Conservation (phyloP, 305 asterid genomes). For the Fraxinus floribunda region DNA sequence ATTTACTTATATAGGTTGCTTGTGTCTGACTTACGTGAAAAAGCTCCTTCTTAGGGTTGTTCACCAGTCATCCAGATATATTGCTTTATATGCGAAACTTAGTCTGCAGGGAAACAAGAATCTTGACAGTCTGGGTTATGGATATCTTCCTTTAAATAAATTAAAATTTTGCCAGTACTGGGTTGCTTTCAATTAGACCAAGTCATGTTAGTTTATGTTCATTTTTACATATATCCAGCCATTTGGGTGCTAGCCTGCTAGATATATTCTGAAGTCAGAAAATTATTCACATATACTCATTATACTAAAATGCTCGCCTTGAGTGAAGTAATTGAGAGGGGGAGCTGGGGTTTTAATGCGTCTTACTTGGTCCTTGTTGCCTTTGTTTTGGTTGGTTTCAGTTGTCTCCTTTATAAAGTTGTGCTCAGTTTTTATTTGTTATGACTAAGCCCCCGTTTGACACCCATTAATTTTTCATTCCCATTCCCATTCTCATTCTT, state of each 20-base stretch:
- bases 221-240: background rate
- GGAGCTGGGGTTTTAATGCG: background rate
- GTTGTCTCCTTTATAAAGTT: background rate
- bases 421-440: background rate
- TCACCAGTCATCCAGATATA: background rate
- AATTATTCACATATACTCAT: background rate
- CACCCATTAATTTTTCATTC: too few relatives aligned
- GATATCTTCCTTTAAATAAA: background rate
- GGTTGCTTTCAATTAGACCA: background rate
- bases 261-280: background rate
- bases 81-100: background rate
- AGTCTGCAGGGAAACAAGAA: background rate
- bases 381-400: background rate
- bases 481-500: too few relatives aligned
- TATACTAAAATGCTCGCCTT: background rate
- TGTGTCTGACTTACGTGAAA: background rate
- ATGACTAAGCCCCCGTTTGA: too few relatives aligned
- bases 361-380: constrained; percentile 8
- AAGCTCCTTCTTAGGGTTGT: background rate
- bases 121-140: background rate
- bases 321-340: background rate
- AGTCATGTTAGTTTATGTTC: background rate
- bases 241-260: background rate
- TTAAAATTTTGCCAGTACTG: background rate
- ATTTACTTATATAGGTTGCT: background rate